phyloP scores from a whole-genome alignment of 768 basidiomycete species.

The Cyclocybe cylindracea region DNA sequence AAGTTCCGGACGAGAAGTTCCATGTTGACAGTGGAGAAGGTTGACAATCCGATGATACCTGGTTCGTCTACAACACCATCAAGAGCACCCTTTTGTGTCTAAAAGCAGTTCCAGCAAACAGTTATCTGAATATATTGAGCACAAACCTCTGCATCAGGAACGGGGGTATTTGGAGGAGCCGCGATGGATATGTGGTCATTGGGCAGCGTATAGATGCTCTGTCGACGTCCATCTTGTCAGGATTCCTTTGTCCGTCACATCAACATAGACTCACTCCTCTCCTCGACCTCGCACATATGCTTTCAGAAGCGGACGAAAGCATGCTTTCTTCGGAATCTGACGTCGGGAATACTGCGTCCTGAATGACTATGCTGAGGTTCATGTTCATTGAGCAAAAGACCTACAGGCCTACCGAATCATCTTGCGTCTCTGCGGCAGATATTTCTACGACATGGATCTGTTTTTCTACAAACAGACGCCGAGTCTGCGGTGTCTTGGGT shows the following conservation, averaged over 20 bases:
- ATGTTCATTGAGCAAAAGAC: too few relatives aligned
- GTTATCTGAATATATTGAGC: background rate
- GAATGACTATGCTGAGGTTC: too few relatives aligned
- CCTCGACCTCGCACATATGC: background rate
- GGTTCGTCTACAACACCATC: background rate
- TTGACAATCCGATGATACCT: too few relatives aligned
- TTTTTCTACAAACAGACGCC: too few relatives aligned
- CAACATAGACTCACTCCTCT: constrained; percentile 9
- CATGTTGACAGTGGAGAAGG: background rate
- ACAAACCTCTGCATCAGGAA: constrained; percentile 6
- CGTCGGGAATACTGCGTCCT: too few relatives aligned
- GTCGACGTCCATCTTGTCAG: background rate
- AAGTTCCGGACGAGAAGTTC: constrained; percentile 3
- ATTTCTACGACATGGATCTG: too few relatives aligned
- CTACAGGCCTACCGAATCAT: too few relatives aligned
- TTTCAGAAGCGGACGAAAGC: too few relatives aligned
- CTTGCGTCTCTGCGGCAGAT: too few relatives aligned
- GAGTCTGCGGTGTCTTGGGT: too few relatives aligned
- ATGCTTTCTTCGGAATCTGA: too few relatives aligned
- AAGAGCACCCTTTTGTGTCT: background rate
- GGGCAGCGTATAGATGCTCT: constrained; percentile 32
- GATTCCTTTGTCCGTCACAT: background rate
- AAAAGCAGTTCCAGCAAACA: background rate
- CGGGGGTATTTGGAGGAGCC: constrained; percentile 3
- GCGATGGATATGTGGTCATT: constrained; percentile 26